Evolutionary conservation across 495 filamentous ascomycete species (phyloP).

Genomic region (Cairneyella variabilis): DNA sequence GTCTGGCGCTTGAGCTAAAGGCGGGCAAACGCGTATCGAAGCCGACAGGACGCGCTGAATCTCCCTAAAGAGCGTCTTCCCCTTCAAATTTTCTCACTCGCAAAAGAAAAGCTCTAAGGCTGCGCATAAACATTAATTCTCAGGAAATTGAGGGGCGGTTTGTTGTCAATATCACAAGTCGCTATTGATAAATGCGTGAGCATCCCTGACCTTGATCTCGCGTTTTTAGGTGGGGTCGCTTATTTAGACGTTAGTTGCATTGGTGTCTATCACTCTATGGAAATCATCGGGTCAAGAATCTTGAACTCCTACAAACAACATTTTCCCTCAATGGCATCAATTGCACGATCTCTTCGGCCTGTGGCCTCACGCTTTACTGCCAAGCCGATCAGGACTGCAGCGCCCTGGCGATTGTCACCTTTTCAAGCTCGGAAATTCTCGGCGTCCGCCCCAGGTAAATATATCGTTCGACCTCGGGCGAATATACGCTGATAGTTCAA

Average conservation of each 20-base stretch:
- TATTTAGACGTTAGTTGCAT: too few species aligned
- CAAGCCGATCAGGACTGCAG: conserved; percentile 11
- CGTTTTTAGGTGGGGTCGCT: conserved; percentile 15
- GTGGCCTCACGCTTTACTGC: conserved; percentile 18
- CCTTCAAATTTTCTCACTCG: background rate
- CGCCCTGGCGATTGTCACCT: conserved; percentile 15
- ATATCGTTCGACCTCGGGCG: conserved; percentile 2
- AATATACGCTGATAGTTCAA: conserved; percentile 6
- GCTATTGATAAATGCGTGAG: conserved; percentile 1
- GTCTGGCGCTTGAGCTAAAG: conserved; percentile 18
- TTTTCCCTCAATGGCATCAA: conserved; percentile 26
- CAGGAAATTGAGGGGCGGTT: conserved; percentile 18
- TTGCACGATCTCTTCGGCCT: conserved; percentile 27
- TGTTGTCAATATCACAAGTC: conserved; percentile 22
- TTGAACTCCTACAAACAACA: conserved; percentile 4
- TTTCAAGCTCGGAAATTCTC: conserved; percentile 22
- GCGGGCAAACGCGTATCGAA: conserved; percentile 7
- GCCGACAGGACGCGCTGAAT: conserved; percentile 11
- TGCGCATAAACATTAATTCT: conserved; percentile 10
- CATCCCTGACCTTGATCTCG: conserved; percentile 11
- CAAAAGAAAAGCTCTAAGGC: background rate
- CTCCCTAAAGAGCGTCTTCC: background rate
- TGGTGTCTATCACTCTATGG: too few species aligned
- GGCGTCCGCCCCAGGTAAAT: conserved; percentile 13
- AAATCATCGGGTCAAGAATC: too few species aligned